Base-by-base conservation (phyloP, 129 eudicot genomes). In the Lonicera japonica region DNA sequence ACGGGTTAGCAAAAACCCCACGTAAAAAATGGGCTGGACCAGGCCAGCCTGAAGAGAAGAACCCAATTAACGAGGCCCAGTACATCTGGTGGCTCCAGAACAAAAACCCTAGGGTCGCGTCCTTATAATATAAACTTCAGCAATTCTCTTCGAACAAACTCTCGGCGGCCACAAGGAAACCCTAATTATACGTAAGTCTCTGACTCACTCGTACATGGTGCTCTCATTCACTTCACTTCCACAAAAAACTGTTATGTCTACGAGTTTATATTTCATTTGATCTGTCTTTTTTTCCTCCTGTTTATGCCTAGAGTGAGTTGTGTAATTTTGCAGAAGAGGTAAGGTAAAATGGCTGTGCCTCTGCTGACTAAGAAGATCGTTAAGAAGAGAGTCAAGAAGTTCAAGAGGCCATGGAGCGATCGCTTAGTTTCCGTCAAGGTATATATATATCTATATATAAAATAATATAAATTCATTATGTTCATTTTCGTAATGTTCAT, bases 321-420 rank as follows among this genome's bases (percentile, higher is more conserved):
- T 8, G 16, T 43, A 8, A 14, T 43, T 43, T 10, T 43, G 24
- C 0, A 54, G 58, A 54, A 54, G n/a, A n/a, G 36, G 58, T 54
- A 54, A 21, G 58, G 1, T 23, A 5, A 62, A 65, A 89, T 89
- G 97, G 95, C 95, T 25, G 90, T 78, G 21, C 97, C 97, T 16
- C 53, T 80, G 82, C 75, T 89, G n/a, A 71, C 67, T 48, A 89
- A 89, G 86, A 89, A 82, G 86, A 80, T 89, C 9, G 82, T 85
- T 51, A 89, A 89, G 88, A 89, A 89, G 84, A 78, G 97, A 8
- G 86, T 86, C 56, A 85, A 82, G 88, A 82, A 78, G 90, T 89
- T 89, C 77, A 89, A 80, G 81, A 89, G 95, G 80, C 89, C 87
- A 19, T 86, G 86, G 58, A 80, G 90, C 52, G 97, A 85, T 51